Percentiles rank a stretch among this genome's conserved stretches.
phyloP scores from a whole-genome alignment of 352 stramenopile species.

The Globisporangium acanthophoron region DNA sequence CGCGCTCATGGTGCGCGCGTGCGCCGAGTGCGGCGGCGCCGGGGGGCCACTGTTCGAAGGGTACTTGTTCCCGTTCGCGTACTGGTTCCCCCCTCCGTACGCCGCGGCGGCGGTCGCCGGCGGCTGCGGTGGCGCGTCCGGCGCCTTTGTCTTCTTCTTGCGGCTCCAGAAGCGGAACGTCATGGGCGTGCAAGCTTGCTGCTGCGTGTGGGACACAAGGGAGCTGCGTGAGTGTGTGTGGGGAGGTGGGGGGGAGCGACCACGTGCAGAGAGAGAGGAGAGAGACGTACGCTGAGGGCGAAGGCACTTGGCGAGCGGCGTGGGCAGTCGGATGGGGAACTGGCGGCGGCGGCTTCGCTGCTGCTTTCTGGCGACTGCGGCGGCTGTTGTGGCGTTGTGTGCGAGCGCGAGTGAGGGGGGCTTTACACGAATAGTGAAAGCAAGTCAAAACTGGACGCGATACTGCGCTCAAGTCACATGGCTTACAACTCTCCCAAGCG shows the following conservation, averaged over 20 bases:
- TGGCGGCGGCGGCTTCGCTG: background rate
- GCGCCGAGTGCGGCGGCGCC: conserved; percentile 33
- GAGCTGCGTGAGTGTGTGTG: background rate
- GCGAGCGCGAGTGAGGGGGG: background rate
- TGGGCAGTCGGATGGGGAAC: background rate
- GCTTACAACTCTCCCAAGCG: background rate
- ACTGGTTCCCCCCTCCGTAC: conserved; percentile 6
- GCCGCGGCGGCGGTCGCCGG: conserved; percentile 3
- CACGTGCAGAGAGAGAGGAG: background rate
- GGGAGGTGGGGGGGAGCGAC: background rate
- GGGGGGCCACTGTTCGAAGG: conserved; percentile 7
- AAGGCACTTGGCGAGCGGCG: background rate
- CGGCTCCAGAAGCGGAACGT: conserved; percentile 72
- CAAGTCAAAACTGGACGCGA: background rate
- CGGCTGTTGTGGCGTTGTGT: conserved; percentile 3
- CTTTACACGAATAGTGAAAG: background rate
- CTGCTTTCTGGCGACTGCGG: conserved; percentile 1
- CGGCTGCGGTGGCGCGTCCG: background rate
- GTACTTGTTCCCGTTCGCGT: conserved; percentile 33
- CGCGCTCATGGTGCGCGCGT: conserved; percentile 41
- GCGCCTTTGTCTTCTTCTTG: conserved; percentile 57
- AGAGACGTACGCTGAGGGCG: background rate
- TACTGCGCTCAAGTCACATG: background rate
- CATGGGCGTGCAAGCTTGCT: conserved; percentile 20
- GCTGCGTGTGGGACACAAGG: too few relatives aligned